These are phyloP conservation scores for Penicillium sp. DNA, from an alignment of 2,329 filamentous ascomycete genomes.

Conservation along the genomic window DNA sequence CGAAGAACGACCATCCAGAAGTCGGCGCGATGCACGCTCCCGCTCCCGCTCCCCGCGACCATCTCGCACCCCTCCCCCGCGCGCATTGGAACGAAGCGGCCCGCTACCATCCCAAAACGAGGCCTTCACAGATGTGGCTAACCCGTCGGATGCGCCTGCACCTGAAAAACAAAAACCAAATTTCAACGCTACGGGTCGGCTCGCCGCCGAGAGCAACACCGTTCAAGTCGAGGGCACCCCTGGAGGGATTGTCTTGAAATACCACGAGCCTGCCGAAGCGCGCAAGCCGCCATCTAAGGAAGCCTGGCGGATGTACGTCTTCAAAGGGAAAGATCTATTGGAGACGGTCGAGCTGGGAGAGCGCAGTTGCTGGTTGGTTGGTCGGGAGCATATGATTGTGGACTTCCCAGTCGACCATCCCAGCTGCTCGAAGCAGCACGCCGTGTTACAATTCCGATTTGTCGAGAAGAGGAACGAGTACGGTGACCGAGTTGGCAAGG, in stretches of 20 bases:
- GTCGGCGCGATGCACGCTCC: slow-evolving; percentile 25
- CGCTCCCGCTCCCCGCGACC: slow-evolving; percentile 32
- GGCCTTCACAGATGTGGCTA: slow-evolving; percentile 41
- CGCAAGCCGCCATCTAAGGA: slow-evolving; percentile 80
- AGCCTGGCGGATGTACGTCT: slow-evolving; percentile 87
- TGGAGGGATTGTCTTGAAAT: slow-evolving; percentile 76
- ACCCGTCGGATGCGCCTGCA: slow-evolving; percentile 30
- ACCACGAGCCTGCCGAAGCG: slow-evolving; percentile 91
- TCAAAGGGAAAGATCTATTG: slow-evolving; percentile 78
- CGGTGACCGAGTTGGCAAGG: slow-evolving; percentile 76
- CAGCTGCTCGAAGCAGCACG: slow-evolving; percentile 93
- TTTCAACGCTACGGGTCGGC: slow-evolving; percentile 73
- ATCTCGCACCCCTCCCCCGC: slow-evolving; percentile 29
- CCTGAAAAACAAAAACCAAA: slow-evolving; percentile 77
- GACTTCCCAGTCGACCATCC: slow-evolving; percentile 87
- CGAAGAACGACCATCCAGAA: slow-evolving; percentile 24
- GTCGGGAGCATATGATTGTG: slow-evolving; percentile 76
- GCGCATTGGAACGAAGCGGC: slow-evolving; percentile 35
- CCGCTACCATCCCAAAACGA: slow-evolving; percentile 51
- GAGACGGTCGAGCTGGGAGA: slow-evolving; percentile 76
- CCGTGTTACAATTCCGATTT: slow-evolving; percentile 89
- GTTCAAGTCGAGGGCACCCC: slow-evolving; percentile 61
- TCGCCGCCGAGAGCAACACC: slow-evolving; percentile 87
- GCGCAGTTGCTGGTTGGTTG: slow-evolving; percentile 88
- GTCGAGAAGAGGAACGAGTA: slow-evolving; percentile 82